Percentiles rank a stretch among this genome's conserved stretches.
Evolutionary conservation across 2,329 filamentous ascomycete genomes (phyloP).

Genomic region (Zarea fungicola): DNA sequence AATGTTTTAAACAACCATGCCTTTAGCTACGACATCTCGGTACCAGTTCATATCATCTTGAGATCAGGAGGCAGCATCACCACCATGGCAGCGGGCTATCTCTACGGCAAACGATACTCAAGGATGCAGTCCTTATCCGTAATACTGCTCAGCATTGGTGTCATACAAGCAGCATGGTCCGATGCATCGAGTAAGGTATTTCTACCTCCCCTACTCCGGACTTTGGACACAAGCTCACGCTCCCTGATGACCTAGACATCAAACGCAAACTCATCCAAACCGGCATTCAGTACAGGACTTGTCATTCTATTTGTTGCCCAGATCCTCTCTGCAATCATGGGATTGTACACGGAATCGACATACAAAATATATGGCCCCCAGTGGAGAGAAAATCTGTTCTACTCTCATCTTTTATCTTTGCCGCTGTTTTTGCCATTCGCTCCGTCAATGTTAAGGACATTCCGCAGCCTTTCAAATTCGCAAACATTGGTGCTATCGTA

Average conservation of each 20-base stretch:
- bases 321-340: conserved; percentile 87
- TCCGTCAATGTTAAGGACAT: conserved; percentile 60
- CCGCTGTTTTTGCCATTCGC: conserved; percentile 71
- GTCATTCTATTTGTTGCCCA: conserved; percentile 82
- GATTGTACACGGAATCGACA: conserved; percentile 86
- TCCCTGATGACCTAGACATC: conserved; percentile 5
- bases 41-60: conserved; percentile 94
- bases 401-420: conserved; percentile 72
- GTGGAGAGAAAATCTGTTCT: conserved; percentile 96
- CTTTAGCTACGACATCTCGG: conserved; percentile 93
- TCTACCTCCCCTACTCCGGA: not conserved
- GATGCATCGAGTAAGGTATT: conserved; percentile 78
- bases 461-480: conserved; percentile 57
- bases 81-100: conserved; percentile 83
- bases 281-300: conserved; percentile 58
- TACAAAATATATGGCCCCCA: conserved; percentile 81
- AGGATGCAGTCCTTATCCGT: conserved; percentile 77
- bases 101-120: conserved; percentile 82
- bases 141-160: conserved; percentile 74
- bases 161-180: conserved; percentile 82
- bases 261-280: conserved; percentile 14
- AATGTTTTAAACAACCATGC: conserved; percentile 97
- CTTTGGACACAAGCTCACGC: conserved; percentile 14
- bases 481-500: conserved; percentile 41
- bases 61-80: conserved; percentile 93